phyloP scores from a whole-genome alignment of 2,329 filamentous ascomycete genomes.

The Alternaria arbusti region DNA sequence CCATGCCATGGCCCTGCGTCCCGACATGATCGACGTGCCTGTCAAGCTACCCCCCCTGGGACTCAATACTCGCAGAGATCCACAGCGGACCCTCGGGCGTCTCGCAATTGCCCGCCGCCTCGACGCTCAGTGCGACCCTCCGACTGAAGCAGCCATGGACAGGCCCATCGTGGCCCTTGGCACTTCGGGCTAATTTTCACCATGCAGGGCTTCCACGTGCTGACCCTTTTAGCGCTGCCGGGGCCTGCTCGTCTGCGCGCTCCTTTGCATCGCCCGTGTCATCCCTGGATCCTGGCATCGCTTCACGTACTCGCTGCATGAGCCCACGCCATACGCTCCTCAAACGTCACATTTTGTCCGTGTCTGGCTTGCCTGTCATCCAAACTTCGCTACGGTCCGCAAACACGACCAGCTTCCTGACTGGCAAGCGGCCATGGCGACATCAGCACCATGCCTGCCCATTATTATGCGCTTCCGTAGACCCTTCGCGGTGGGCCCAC shows the following conservation, averaged over 20 bases:
- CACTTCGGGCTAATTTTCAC: constrained; percentile 14
- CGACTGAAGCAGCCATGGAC: constrained; percentile 9
- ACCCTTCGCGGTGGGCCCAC: constrained; percentile 19
- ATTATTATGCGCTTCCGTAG: constrained; percentile 13
- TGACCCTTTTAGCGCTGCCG: constrained; percentile 17
- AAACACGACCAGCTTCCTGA: constrained; percentile 13
- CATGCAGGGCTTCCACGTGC: constrained; percentile 36
- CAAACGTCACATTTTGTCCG: constrained; percentile 28
- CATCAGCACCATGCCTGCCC: constrained; percentile 13
- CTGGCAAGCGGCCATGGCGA: constrained; percentile 16
- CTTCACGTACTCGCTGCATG: constrained; percentile 21
- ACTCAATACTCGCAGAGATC: constrained; percentile 1
- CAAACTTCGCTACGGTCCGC: constrained; percentile 25
- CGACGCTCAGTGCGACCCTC: constrained; percentile 6
- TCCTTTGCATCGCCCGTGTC: constrained; percentile 9
- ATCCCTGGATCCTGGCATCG: constrained; percentile 15
- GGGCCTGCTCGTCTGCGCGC: constrained; percentile 6
- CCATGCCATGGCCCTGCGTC: constrained; percentile 7
- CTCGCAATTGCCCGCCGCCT: not conserved
- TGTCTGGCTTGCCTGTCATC: constrained; percentile 13
- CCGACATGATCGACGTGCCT: constrained; percentile 19
- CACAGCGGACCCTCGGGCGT: constrained; percentile 8
- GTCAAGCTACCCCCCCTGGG: not conserved
- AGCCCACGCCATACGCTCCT: constrained; percentile 22
- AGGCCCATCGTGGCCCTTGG: constrained; percentile 4